Evolutionary conservation across 306 rosid species (phyloP).

Genomic region (Vachellia collinsii): DNA sequence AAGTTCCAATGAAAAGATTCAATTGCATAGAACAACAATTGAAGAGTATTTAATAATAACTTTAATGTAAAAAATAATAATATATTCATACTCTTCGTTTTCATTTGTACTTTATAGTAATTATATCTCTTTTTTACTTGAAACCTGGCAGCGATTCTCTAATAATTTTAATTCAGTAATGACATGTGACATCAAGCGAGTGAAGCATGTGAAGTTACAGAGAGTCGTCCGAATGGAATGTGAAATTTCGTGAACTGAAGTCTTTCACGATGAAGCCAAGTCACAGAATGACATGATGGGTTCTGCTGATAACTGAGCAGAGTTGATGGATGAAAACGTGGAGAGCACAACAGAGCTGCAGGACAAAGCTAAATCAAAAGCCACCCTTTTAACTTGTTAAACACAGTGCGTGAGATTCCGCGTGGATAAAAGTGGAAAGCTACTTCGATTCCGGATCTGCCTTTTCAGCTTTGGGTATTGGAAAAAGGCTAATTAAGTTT

Average conservation of each 20-base stretch:
- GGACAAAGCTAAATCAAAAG: neutral
- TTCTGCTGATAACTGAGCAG: neutral
- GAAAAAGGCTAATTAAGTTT: too few relatives aligned
- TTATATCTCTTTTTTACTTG: too few relatives aligned
- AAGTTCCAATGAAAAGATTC: too few relatives aligned
- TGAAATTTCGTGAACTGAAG: neutral
- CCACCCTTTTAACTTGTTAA: neutral
- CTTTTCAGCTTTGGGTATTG: neutral
- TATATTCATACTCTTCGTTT: too few relatives aligned
- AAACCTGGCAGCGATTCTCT: too few relatives aligned
- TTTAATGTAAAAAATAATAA: too few relatives aligned
- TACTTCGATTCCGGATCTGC: neutral
- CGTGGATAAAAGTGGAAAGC: neutral
- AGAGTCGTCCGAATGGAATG: neutral
- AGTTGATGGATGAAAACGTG: neutral
- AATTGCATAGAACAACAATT: too few relatives aligned
- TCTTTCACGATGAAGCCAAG: neutral
- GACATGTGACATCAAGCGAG: neutral
- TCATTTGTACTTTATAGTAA: too few relatives aligned
- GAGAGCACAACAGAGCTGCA: neutral
- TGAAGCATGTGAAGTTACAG: neutral
- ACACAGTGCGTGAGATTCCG: neutral
- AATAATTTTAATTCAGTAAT: too few relatives aligned
- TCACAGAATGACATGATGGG: neutral
- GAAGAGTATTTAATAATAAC: too few relatives aligned